Evolutionary conservation across 2,329 filamentous ascomycete species (phyloP).

Genomic region (Pseudogymnoascus pannorum): DNA sequence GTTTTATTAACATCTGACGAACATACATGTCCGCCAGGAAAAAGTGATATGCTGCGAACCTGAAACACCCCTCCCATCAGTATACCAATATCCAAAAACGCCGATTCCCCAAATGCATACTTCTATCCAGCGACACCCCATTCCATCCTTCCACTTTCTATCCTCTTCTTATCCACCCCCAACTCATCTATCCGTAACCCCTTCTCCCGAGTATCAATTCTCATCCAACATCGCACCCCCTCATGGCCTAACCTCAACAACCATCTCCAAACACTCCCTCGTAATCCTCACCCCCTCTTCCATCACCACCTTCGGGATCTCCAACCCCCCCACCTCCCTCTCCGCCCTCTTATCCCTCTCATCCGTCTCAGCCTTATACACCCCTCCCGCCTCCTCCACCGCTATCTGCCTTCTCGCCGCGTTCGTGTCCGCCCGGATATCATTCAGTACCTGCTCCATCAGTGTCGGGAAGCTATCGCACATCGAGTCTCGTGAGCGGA

Average conservation of each 20-base stretch:
- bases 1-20: background rate
- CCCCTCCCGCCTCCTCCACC: background rate
- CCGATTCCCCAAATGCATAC: conserved; percentile 5
- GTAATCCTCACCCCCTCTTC: conserved; percentile 56
- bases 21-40: background rate
- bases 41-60: background rate
- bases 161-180: background rate
- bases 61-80: background rate
- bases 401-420: background rate
- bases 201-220: background rate
- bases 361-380: conserved; percentile 11
- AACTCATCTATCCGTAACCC: background rate
- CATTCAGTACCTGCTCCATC: conserved; percentile 52
- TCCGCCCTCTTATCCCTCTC: conserved; percentile 15
- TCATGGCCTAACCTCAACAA: conserved; percentile 25
- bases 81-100: conserved; percentile 2
- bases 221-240: background rate
- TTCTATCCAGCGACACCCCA: background rate
- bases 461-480: conserved; percentile 54
- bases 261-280: conserved; percentile 47
- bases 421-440: conserved; percentile 36
- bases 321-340: conserved; percentile 35
- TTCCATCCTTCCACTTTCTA: background rate
- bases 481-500: conserved; percentile 52
- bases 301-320: conserved; percentile 51